Evolutionary conservation across 768 basidiomycete species (phyloP), one percentile per base, ranked within the genome.

Genomic region (Lentinula edodes): DNA sequence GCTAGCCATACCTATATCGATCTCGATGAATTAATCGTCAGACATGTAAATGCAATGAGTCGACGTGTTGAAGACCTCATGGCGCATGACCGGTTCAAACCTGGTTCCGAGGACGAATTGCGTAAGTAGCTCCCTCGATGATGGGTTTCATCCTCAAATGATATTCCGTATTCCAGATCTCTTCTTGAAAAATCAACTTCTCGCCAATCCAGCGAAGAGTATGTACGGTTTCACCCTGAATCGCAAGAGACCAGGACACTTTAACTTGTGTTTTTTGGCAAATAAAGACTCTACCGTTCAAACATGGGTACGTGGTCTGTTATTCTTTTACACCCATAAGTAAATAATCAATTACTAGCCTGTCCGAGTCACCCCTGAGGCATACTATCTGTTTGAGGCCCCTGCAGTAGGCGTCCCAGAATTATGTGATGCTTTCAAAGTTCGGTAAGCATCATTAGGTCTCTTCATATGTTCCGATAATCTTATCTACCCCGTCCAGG

Each of bases 381-480:
- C 90, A 5, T 97, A 95, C 70, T 90, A 89, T 69, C 82, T 98
- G 16, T 93, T 93, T 67, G 93, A 95, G 65, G 91, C 93, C 6
- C 85, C 93, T 51, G 92, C 93, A 28, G 87, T 91, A 6, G 94
- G 93, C 41, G 93, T 98, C 28, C 88, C 91, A 4, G 94, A 97
- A 72, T 76, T 98, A 5, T 97, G 96, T 65, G 95, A 98, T 71
- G 95, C 95, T 18, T 98, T 98, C 85, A 98, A 98, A 85, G 85
- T 92, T 69, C 75, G 88, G 87, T 87, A 67, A 67, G 80, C 67
- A 18, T 52, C 6, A 35, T 32, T 23, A 45, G 51, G 46, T 48
- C 34, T 23, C 32, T 63, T 34, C 18, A 52, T 34, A 52, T 32
- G 28, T 43, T 52, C 50, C 34, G 58, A 57, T 59, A 67, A 20